Base-by-base conservation (phyloP, 2,329 filamentous ascomycete genomes). In the Graphilbum ipis-grandicollis region DNA sequence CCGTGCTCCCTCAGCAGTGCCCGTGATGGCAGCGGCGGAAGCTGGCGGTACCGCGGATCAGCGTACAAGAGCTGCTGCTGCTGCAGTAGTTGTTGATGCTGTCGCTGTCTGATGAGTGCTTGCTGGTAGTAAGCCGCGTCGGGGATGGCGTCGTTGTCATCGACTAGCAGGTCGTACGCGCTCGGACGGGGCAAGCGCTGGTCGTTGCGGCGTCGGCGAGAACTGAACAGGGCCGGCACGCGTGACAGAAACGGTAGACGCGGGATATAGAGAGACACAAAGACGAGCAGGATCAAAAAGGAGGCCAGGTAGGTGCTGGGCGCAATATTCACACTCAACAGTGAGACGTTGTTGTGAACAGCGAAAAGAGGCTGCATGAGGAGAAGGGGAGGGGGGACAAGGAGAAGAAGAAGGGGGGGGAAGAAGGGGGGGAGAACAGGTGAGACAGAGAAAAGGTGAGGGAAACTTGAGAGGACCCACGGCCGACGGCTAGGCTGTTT, bases 301-400 rank as follows among this genome's bases (percentile, higher is more conserved):
- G 62, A 59, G 41, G 65, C 65, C 46, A 74, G 56, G 50, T 66
- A 73, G 39, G 67, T 68, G 52, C 65, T 66, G 19, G 70, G 68
- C 30, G 68, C 66, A 52, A 74, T 64, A 47, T 58, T 65, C 48
- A 75, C 59, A 54, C 63, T 73, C 51, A 75, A 51, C 46, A 75
- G 61, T 40, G 68, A 68, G 51, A 74, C 61, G 43, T 71, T 66
- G 54, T 68, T 74, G 56, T 72, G 68, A 45, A 74, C 63, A 37
- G 67, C 68, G 46, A 75, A 56, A 52, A 74, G 58, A 41, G 69
- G 68, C 58, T 63, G 64, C 68, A 73, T 72, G 50, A 35, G 31
- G 31, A 13, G 17, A 12, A 34, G 32, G 7, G 18, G 15, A 31
- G 18, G 29, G 13, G 12, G 18, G 29, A 17, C 17, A 12, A 31